Evolutionary conservation across 2,329 filamentous ascomycete species (phyloP).

Genomic region (Knufia petricola): DNA sequence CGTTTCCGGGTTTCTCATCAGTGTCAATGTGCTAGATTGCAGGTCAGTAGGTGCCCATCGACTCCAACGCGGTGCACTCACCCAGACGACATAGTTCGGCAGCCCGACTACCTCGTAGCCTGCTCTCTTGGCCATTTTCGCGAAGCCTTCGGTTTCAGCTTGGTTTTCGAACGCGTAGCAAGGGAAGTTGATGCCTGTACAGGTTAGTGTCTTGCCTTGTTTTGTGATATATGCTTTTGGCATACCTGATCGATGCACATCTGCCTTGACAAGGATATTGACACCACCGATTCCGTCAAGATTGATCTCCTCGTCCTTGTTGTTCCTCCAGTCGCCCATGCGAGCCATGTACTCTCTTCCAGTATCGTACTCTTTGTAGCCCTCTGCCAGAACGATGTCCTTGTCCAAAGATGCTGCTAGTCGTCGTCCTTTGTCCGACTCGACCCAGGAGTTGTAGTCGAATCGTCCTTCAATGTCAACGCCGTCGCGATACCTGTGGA

Average conservation of each 20-base stretch:
- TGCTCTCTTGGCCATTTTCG: constrained; percentile 94
- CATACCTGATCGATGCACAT: constrained; percentile 87
- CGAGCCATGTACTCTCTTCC: constrained; percentile 79
- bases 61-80: constrained; percentile 13
- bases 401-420: constrained; percentile 65
- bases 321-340: constrained; percentile 84
- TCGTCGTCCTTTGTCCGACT: constrained; percentile 73
- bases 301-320: constrained; percentile 85
- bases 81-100: constrained; percentile 95
- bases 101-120: constrained; percentile 87
- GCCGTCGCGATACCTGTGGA: constrained; percentile 74
- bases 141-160: constrained; percentile 96
- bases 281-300: constrained; percentile 95
- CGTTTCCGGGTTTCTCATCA: constrained; percentile 81
- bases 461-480: constrained; percentile 92
- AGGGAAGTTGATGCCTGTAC: constrained; percentile 86
- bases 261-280: constrained; percentile 94
- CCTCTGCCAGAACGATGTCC: constrained; percentile 79
- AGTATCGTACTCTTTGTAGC: constrained; percentile 88
- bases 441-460: constrained; percentile 98
- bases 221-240: constrained; percentile 9
- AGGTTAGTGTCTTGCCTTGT: neutral
- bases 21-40: constrained; percentile 67
- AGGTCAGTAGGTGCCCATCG: neutral
- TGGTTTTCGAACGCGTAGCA: constrained; percentile 97